Evolutionary conservation across 164 flowering plant genomes (phyloP).

Genomic region (Piper betle): DNA sequence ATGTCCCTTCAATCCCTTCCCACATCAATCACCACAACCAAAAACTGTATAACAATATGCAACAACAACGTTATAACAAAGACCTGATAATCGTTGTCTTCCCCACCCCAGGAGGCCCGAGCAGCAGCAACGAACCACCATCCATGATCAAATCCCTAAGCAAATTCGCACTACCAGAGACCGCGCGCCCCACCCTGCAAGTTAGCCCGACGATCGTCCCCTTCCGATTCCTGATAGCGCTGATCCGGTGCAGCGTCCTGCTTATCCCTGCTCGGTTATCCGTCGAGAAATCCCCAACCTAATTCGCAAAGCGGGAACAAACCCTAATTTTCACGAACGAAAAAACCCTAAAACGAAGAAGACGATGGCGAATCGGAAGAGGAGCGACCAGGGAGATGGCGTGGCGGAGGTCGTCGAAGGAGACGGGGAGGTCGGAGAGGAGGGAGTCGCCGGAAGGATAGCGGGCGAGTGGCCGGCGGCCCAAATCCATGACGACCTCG

Average conservation of each 20-base stretch:
- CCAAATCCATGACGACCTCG: constrained; percentile 94
- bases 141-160: constrained; percentile 67
- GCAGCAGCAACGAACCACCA: constrained; percentile 77
- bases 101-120: constrained; percentile 98
- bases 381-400: constrained; percentile 53
- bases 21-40: not conserved
- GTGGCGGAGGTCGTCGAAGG: constrained; percentile 36
- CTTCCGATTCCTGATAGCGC: constrained; percentile 81
- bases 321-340: not conserved
- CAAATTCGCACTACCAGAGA: constrained; percentile 80
- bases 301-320: constrained; percentile 6
- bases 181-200: constrained; percentile 89
- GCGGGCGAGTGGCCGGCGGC: constrained; percentile 73
- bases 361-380: not conserved
- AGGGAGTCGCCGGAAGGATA: constrained; percentile 78
- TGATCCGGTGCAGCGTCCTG: constrained; percentile 84
- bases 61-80: not conserved
- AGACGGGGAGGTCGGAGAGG: constrained; percentile 45
- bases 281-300: constrained; percentile 92
- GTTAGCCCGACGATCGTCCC: constrained; percentile 81
- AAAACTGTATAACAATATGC: not conserved
- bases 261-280: constrained; percentile 96
- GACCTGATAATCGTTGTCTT: constrained; percentile 94
- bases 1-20: constrained; percentile 46
- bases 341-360: not conserved